These are phyloP conservation scores for Ophiostoma triangulosporum DNA, from an alignment of 2,329 filamentous ascomycete species.

Conservation along the genomic window DNA sequence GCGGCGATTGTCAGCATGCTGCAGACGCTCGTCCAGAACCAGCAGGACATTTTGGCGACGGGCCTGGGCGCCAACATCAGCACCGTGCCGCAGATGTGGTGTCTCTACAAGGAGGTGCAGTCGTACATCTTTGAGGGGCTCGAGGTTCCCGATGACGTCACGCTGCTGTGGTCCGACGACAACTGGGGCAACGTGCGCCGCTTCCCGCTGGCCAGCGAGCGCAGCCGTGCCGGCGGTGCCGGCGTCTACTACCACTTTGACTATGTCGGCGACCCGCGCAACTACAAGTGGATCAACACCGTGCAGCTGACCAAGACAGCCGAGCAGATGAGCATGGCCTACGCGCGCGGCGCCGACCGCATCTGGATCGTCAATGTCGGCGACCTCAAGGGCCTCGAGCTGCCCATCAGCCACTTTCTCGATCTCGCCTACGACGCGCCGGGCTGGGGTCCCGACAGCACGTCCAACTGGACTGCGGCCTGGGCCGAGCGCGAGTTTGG, in stretches of 20 bases:
- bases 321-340: slow-evolving; percentile 46
- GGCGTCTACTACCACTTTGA: slow-evolving; percentile 53
- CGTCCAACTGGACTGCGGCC: slow-evolving; percentile 39
- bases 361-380: slow-evolving; percentile 58
- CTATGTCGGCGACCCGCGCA: slow-evolving; percentile 34
- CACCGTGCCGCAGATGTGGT: slow-evolving; percentile 55
- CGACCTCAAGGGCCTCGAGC: slow-evolving; percentile 50
- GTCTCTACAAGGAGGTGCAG: slow-evolving; percentile 62
- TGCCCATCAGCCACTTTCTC: slow-evolving; percentile 54
- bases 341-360: slow-evolving; percentile 41
- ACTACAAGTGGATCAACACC: slow-evolving; percentile 50
- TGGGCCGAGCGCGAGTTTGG: slow-evolving; percentile 44
- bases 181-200: slow-evolving; percentile 54
- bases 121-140: slow-evolving; percentile 54
- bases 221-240: slow-evolving; percentile 43
- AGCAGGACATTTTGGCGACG: slow-evolving; percentile 42
- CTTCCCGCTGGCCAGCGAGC: slow-evolving; percentile 47
- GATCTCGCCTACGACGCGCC: slow-evolving; percentile 53
- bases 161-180: slow-evolving; percentile 55
- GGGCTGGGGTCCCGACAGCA: slow-evolving; percentile 38
- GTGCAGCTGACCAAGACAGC: slow-evolving; percentile 47
- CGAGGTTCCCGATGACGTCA: slow-evolving; percentile 50
- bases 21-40: slow-evolving; percentile 44
- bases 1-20: slow-evolving; percentile 45
- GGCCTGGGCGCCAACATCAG: slow-evolving; percentile 37